Percentiles rank a stretch among this genome's conserved stretches.
Conservation (phyloP, 768 basidiomycete genomes). For the Xerocomus brunneocitrinus region DNA sequence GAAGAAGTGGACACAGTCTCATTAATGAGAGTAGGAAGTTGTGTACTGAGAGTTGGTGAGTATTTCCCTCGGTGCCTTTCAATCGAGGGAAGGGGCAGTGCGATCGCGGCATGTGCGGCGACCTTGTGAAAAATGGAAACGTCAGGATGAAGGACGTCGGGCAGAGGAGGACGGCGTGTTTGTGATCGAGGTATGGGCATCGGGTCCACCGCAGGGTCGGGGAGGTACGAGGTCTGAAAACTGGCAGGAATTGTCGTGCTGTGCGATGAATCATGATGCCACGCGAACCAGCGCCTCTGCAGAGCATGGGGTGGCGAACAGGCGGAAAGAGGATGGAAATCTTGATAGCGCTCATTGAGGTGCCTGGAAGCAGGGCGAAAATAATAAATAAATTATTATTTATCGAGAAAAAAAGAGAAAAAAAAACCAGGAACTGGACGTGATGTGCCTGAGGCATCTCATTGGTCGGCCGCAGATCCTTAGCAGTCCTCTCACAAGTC, state of each 20-base stretch:
- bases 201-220: too few relatives aligned
- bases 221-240: too few relatives aligned
- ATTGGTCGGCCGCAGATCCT: conserved; percentile 34
- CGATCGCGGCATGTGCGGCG: conserved; percentile 18
- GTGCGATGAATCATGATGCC: not conserved
- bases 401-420: conserved; percentile 7
- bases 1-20: conserved; percentile 2
- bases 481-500: conserved; percentile 23
- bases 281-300: conserved; percentile 7
- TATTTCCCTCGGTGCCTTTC: conserved; percentile 16
- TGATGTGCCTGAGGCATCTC: conserved; percentile 35
- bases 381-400: not conserved
- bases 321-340: not conserved
- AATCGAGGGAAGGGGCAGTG: conserved; percentile 7
- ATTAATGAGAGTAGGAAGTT: conserved; percentile 2
- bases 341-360: not conserved
- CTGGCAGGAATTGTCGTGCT: too few relatives aligned
- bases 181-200: conserved; percentile 2
- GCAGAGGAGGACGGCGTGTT: not conserved
- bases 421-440: conserved; percentile 28
- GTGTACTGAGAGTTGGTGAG: not conserved
- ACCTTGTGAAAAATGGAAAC: conserved; percentile 10
- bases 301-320: not conserved
- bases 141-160: not conserved
- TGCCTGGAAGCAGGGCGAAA: not conserved